A percentile compares a stretch with the other conserved stretches of the same genome.
Evolutionary conservation across 805 yeast species (phyloP).

Genomic region (Metschnikowia reukaufii): DNA sequence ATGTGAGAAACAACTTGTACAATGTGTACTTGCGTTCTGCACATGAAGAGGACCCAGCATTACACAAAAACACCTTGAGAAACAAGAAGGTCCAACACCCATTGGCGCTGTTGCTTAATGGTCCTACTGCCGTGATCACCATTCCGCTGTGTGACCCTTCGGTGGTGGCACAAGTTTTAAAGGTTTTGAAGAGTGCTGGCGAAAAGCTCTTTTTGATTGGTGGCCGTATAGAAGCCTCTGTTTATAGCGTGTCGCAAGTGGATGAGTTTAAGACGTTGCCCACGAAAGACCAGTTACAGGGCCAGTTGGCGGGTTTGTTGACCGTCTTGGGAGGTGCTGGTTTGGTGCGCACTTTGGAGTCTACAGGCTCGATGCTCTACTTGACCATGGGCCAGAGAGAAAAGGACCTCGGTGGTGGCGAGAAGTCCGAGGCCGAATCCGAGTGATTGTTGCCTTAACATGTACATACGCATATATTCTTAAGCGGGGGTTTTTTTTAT

Average conservation of each 20-base stretch:
- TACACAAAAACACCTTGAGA: slow-evolving; percentile 47
- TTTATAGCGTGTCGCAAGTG: slow-evolving; percentile 53
- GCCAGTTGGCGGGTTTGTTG: slow-evolving; percentile 79
- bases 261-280: slow-evolving; percentile 73
- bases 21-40: slow-evolving; percentile 74
- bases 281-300: slow-evolving; percentile 65
- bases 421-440: slow-evolving; percentile 14
- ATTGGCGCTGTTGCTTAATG: slow-evolving; percentile 64
- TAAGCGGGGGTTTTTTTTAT: too few relatives aligned
- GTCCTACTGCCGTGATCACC: slow-evolving; percentile 82
- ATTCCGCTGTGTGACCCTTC: slow-evolving; percentile 71
- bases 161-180: slow-evolving; percentile 60
- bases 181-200: slow-evolving; percentile 57
- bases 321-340: slow-evolving; percentile 89
- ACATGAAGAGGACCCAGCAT: slow-evolving; percentile 71
- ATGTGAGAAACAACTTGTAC: slow-evolving; percentile 69
- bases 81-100: slow-evolving; percentile 60
- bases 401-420: slow-evolving; percentile 35
- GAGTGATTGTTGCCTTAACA: neutral
- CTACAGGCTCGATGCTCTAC: slow-evolving; percentile 66
- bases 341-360: slow-evolving; percentile 74
- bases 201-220: slow-evolving; percentile 83
- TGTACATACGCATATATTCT: slow-evolving; percentile 11
- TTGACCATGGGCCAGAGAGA: slow-evolving; percentile 69
- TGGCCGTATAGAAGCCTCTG: slow-evolving; percentile 69